Evolutionary conservation across 768 basidiomycete genomes (phyloP).

Genomic region (Suillus cothurnatus): DNA sequence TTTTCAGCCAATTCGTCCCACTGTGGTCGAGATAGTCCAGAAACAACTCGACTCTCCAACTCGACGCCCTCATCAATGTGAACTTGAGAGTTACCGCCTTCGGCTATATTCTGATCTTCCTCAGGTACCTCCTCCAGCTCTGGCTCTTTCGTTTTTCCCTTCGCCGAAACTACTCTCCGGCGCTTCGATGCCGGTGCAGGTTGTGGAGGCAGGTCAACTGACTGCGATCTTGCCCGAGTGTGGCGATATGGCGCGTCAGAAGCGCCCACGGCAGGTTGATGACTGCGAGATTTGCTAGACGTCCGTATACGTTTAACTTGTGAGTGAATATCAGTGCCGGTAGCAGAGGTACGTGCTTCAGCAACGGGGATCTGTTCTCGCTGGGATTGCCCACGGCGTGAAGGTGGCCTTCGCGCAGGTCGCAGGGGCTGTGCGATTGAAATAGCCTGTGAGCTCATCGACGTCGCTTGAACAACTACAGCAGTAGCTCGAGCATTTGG

Average conservation of each 20-base stretch:
- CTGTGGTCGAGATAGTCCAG: neutral
- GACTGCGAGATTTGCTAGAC: neutral
- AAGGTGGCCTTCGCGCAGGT: conserved; percentile 3
- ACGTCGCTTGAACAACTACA: conserved; percentile 1
- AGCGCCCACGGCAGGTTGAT: neutral
- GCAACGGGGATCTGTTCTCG: neutral
- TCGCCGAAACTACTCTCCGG: conserved; percentile 4
- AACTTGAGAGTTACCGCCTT: neutral
- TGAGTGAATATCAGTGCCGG: neutral
- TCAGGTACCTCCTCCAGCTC: conserved; percentile 14
- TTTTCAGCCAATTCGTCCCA: neutral
- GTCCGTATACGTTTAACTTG: neutral
- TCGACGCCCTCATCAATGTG: neutral
- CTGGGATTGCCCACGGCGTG: neutral
- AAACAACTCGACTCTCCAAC: neutral
- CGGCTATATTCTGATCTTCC: neutral
- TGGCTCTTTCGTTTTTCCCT: conserved; percentile 10
- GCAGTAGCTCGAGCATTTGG: neutral
- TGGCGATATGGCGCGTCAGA: conserved; percentile 19
- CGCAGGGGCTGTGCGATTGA: neutral
- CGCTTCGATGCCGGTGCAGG: neutral
- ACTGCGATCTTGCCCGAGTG: conserved; percentile 25
- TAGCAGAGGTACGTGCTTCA: neutral
- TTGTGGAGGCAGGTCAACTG: conserved; percentile 18
- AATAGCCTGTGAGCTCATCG: neutral